phyloP scores from a whole-genome alignment of 179 eudicot genomes.

The Silene coronaria region DNA sequence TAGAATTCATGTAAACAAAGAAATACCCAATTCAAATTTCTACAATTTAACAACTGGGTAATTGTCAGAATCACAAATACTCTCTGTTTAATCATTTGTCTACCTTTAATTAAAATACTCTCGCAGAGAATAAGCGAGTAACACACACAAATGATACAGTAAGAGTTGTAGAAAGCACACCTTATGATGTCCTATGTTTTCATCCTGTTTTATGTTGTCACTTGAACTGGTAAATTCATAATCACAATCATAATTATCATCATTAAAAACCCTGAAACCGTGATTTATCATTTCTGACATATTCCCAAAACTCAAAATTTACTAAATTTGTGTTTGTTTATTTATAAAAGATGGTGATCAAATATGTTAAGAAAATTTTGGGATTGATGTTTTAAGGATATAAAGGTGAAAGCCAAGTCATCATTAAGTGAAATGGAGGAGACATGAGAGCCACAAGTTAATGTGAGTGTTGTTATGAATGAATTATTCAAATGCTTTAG shows the following conservation, averaged over 20 bases:
- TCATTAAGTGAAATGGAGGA: constrained; percentile 18
- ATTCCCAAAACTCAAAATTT: neutral
- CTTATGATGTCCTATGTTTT: constrained; percentile 19
- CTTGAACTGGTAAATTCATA: constrained; percentile 14
- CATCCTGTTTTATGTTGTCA: constrained; percentile 24
- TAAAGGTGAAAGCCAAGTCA: constrained; percentile 41
- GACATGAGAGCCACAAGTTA: constrained; percentile 53
- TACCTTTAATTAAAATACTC: no score
- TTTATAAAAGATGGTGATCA: neutral
- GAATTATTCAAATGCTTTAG: constrained; percentile 28
- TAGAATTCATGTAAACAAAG: neutral
- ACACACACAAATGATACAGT: neutral
- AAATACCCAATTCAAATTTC: constrained; percentile 26
- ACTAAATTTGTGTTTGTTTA: neutral
- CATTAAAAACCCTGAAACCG: constrained; percentile 48
- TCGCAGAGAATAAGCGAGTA: no score
- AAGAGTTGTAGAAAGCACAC: constrained; percentile 9
- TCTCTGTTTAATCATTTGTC: no score
- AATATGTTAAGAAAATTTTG: constrained; percentile 9
- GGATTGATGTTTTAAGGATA: constrained; percentile 3
- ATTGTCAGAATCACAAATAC: neutral
- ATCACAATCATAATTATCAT: constrained; percentile 21
- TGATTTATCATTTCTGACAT: constrained; percentile 48
- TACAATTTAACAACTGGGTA: constrained; percentile 23
- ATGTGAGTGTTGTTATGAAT: constrained; percentile 29